Evolutionary conservation across 495 filamentous ascomycete species (phyloP), one percentile per base, ranked within the genome.

Genomic region (Thermothielavioides terrestris): DNA sequence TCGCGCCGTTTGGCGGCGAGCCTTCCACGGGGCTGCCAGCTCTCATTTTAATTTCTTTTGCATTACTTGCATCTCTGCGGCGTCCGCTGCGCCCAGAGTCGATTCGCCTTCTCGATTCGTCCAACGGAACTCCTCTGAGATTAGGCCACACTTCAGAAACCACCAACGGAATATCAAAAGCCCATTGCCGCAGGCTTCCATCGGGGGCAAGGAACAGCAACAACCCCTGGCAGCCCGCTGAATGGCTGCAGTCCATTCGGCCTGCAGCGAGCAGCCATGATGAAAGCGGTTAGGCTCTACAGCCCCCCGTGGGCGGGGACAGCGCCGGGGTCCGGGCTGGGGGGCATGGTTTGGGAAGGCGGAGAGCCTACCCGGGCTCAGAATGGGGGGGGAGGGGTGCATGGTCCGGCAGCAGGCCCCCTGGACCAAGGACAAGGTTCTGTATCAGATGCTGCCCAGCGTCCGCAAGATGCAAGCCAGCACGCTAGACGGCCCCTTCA

Each of bases 381-480:
- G 21, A 58, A 60, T 49, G 61, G 53, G 49, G 61, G 53, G 49
- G 60, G 57, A 56, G 50, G 46, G 43, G 60, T 61, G 66, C 65
- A 69, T 60, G 67, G 63, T 57, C 61, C 65, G 56, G 57, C 53
- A 52, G 58, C 55, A 61, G 63, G 63, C 63, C 57, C 34, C 39
- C 42, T 64, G 41, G 60, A 58, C 54, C 55, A 56, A 35, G 54
- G 60, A 63, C 70, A 57, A 64, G 69, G 61, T 56, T 44, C 39
- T 71, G 69, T 74, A 61, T 73, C 71, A 73, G 68, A 65, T 62
- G 55, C 56, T 57, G 51, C 61, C 56, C 53, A 67, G 68, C 68
- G 57, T 50, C 52, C 42, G 40, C 53, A 30, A 53, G 42, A 59
- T 47, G 44, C 58, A 54, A 61, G 43, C 45, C 50, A 47, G 50